A percentile compares a stretch with the other conserved stretches of the same genome.
Conservation (phyloP, 2,329 filamentous ascomycete genomes). For the Colletotrichum sp. region DNA sequence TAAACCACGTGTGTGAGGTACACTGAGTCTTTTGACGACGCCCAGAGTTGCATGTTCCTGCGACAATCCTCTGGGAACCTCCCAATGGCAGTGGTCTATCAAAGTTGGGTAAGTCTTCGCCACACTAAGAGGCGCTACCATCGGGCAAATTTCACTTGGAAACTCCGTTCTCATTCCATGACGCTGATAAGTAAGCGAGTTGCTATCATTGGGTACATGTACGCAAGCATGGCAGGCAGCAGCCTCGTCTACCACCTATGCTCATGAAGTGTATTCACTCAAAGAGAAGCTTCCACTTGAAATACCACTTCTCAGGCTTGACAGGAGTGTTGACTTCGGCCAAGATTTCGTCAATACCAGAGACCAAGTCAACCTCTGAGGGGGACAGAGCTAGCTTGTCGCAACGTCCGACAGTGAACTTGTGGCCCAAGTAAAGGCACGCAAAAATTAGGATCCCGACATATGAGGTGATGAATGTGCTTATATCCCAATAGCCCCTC, state of each 20-base stretch:
- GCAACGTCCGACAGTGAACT: neutral
- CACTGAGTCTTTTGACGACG: neutral
- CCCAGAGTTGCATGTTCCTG: neutral
- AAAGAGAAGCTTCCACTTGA: neutral
- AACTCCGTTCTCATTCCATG: neutral
- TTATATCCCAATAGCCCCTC: constrained; percentile 58
- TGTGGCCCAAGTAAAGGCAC: constrained; percentile 62
- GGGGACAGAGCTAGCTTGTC: neutral
- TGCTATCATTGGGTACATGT: neutral
- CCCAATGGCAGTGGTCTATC: neutral
- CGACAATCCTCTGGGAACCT: neutral
- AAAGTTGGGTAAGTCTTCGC: neutral
- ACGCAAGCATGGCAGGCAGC: neutral
- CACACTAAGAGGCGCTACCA: neutral
- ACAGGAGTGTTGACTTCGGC: neutral
- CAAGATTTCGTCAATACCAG: neutral
- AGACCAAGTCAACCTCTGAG: neutral
- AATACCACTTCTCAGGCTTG: neutral
- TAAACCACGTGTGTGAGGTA: neutral
- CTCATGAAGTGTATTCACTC: neutral
- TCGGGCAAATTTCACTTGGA: neutral
- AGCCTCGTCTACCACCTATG: neutral
- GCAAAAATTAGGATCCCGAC: constrained; percentile 68
- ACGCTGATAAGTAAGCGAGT: neutral
- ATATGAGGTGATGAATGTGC: constrained; percentile 68